These are phyloP conservation scores for Epicoccum sorghinum DNA, from an alignment of 2,329 filamentous ascomycete genomes.

Conservation along the genomic window DNA sequence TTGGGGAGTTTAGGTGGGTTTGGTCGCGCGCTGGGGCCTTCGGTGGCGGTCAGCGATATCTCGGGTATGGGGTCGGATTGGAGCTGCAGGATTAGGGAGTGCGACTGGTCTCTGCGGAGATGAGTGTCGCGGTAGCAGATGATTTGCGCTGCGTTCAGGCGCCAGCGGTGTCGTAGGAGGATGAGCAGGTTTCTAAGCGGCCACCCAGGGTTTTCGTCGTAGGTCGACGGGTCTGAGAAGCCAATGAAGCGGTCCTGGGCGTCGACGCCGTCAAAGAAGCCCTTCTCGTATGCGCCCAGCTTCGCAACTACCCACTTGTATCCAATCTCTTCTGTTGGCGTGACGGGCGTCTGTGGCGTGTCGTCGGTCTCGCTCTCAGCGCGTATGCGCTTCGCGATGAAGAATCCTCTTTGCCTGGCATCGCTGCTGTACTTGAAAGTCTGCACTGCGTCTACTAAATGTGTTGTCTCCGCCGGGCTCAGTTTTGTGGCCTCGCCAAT, in stretches of 20 bases:
- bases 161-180: constrained; percentile 81
- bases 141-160: constrained; percentile 77
- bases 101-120: constrained; percentile 75
- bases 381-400: constrained; percentile 81
- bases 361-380: constrained; percentile 34
- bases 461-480: constrained; percentile 71
- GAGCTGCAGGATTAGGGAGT: constrained; percentile 74
- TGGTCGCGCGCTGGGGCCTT: constrained; percentile 24
- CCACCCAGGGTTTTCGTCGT: constrained; percentile 87
- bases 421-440: constrained; percentile 88
- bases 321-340: constrained; percentile 61
- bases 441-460: constrained; percentile 80
- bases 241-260: constrained; percentile 80
- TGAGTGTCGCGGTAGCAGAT: constrained; percentile 90
- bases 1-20: constrained; percentile 71
- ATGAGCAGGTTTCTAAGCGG: constrained; percentile 88
- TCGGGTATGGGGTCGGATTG: constrained; percentile 29
- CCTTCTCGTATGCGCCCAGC: constrained; percentile 78
- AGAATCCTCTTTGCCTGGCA: constrained; percentile 88
- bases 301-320: constrained; percentile 80
- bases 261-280: constrained; percentile 78
- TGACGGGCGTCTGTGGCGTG: constrained; percentile 56
- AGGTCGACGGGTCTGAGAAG: constrained; percentile 93
- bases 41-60: constrained; percentile 10
- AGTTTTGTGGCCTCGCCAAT: constrained; percentile 54